A percentile compares a stretch with the other conserved stretches of the same genome.
phyloP scores from a whole-genome alignment of 257 asterid species.

The Solanum megistacrolobum region DNA sequence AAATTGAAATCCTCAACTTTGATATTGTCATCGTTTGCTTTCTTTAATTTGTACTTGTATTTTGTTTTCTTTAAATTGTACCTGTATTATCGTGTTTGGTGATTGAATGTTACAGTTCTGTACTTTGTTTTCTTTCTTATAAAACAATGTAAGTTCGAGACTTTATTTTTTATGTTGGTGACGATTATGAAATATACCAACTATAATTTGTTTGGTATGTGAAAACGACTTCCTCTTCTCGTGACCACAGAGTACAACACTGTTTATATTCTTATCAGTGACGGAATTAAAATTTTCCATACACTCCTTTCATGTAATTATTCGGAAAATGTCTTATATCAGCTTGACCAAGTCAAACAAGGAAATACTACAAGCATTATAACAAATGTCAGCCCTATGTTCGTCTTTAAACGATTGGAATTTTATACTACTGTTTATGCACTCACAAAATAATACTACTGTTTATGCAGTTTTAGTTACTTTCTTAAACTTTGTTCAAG shows the following conservation, averaged over 20 bases:
- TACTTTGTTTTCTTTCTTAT: not conserved
- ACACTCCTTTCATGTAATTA: not conserved
- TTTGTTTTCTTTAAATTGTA: not conserved
- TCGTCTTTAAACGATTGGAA: not conserved
- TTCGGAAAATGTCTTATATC: not conserved
- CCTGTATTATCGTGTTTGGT: not conserved
- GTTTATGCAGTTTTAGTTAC: too few relatives aligned
- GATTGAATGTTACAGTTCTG: not conserved
- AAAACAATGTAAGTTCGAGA: not conserved
- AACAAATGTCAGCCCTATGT: not conserved
- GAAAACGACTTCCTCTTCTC: not conserved
- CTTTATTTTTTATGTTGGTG: not conserved
- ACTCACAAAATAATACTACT: not conserved
- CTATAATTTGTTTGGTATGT: not conserved
- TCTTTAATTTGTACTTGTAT: not conserved
- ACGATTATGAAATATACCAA: not conserved
- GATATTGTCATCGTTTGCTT: not conserved
- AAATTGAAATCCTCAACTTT: not conserved
- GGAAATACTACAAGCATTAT: not conserved
- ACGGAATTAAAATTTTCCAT: fast-evolving
- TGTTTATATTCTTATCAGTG: not conserved
- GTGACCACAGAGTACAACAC: not conserved
- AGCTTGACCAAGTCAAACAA: not conserved
- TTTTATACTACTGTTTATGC: not conserved
- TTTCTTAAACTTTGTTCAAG: too few relatives aligned